Evolutionary conservation across 1,139 yeast species (phyloP).

Genomic region (Kurtzmaniella quercitrusa): DNA sequence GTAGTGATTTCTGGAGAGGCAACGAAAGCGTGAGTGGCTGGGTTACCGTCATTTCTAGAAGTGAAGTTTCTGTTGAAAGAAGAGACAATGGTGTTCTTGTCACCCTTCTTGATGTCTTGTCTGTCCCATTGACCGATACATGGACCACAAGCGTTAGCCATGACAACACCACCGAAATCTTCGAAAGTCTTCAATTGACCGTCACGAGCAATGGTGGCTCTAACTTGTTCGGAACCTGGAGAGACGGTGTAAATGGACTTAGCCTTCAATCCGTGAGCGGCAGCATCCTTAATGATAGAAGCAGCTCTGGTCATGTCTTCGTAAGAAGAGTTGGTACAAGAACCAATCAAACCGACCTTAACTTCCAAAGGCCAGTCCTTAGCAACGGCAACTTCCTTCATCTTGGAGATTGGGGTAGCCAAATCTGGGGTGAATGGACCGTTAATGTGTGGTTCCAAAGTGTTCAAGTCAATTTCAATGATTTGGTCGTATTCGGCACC

Average conservation of each 20-base stretch:
- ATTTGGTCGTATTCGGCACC: slow-evolving; percentile 96
- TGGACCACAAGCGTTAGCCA: slow-evolving; percentile 99
- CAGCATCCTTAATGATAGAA: slow-evolving; percentile 88
- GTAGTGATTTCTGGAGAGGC: slow-evolving; percentile 98
- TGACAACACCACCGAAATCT: slow-evolving; percentile 90
- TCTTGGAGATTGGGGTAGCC: slow-evolving; percentile 93
- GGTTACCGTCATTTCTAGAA: slow-evolving; percentile 98
- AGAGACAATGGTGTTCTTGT: slow-evolving; percentile 95
- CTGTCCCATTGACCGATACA: slow-evolving; percentile 99
- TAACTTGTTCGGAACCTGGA: slow-evolving; percentile 98
- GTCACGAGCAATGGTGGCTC: slow-evolving; percentile 98
- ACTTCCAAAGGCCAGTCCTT: slow-evolving; percentile 94
- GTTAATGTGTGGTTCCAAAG: slow-evolving; percentile 95
- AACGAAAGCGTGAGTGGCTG: slow-evolving; percentile 95
- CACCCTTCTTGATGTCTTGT: slow-evolving; percentile 95
- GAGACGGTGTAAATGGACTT: slow-evolving; percentile 91
- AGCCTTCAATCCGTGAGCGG: slow-evolving; percentile 82
- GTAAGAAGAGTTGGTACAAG: slow-evolving; percentile 98
- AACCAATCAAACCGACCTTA: slow-evolving; percentile 95
- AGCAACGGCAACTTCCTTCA: slow-evolving; percentile 82
- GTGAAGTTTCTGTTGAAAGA: slow-evolving; percentile 99
- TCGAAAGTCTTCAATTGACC: slow-evolving; percentile 88
- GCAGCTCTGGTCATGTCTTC: slow-evolving; percentile 99
- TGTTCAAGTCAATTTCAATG: slow-evolving; percentile 89
- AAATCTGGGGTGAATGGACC: slow-evolving; percentile 99